phyloP scores from a whole-genome alignment of 2,329 filamentous ascomycete species.

The Basipetospora chlamydospora region DNA sequence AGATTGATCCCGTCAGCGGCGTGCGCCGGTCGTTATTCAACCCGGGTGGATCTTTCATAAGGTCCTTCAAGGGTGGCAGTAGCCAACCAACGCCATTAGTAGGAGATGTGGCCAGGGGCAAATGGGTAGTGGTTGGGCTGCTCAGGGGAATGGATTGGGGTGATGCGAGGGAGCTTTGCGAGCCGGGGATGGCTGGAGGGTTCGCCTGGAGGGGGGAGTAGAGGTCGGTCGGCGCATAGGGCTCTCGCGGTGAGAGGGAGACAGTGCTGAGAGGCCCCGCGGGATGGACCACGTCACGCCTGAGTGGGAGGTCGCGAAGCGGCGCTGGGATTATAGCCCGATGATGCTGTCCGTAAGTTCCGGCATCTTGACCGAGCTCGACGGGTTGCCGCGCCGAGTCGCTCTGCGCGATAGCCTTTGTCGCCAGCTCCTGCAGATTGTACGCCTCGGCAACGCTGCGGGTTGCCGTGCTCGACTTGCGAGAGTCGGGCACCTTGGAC shows the following conservation, averaged over 20 bases:
- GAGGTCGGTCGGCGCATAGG: background rate
- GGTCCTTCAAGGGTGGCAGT: conserved; percentile 1
- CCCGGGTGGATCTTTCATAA: background rate
- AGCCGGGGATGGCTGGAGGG: too few relatives aligned
- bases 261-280: background rate
- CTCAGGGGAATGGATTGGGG: background rate
- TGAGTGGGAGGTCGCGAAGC: background rate
- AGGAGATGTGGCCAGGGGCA: background rate
- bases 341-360: too few relatives aligned
- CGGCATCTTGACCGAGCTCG: background rate
- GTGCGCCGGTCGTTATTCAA: background rate
- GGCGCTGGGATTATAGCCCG: too few relatives aligned
- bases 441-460: too few relatives aligned
- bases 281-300: background rate
- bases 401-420: background rate
- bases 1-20: conserved; percentile 16
- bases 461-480: too few relatives aligned
- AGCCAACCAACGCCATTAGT: background rate
- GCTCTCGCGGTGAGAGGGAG: background rate
- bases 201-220: background rate
- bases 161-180: too few relatives aligned
- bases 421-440: background rate
- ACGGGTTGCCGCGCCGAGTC: background rate
- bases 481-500: too few relatives aligned
- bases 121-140: background rate